A percentile compares a stretch with the other conserved stretches of the same genome.
phyloP scores from a whole-genome alignment of 2,329 filamentous ascomycete genomes.

The Fusarium anthophilum region DNA sequence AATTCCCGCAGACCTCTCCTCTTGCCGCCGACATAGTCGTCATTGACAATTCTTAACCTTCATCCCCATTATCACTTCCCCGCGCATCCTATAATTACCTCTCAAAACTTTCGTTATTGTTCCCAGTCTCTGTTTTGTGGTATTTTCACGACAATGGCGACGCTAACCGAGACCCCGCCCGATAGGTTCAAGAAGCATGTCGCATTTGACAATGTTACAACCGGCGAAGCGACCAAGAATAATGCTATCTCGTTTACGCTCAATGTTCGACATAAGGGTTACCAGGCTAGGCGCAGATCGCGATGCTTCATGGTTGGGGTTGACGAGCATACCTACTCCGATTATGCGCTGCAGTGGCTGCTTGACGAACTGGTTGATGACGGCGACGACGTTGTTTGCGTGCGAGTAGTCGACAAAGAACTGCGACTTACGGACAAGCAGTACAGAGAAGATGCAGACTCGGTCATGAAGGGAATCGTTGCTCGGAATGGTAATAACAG shows the following conservation, averaged over 20 bases:
- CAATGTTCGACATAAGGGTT: constrained; percentile 86
- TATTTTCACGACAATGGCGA: constrained; percentile 48
- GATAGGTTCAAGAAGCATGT: constrained; percentile 68
- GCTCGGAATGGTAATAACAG: constrained; percentile 81
- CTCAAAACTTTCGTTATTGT: constrained; percentile 1
- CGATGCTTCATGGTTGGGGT: constrained; percentile 91
- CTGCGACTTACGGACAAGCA: constrained; percentile 73
- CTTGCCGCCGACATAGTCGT: constrained; percentile 10
- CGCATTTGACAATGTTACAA: constrained; percentile 68
- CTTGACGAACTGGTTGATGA: constrained; percentile 93
- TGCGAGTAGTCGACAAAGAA: constrained; percentile 87
- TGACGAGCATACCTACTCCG: constrained; percentile 90
- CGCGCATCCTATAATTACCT: constrained; percentile 3
- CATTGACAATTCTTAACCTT: constrained; percentile 16
- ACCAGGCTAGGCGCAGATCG: constrained; percentile 80
- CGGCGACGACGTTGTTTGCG: constrained; percentile 91
- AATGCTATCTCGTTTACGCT: constrained; percentile 78
- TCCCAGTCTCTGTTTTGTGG: constrained; percentile 13
- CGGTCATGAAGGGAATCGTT: constrained; percentile 79
- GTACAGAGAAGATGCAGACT: constrained; percentile 80
- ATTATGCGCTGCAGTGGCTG: constrained; percentile 92
- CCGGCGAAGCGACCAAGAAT: constrained; percentile 66
- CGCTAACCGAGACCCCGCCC: constrained; percentile 54
- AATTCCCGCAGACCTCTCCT: constrained; percentile 41
- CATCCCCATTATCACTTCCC: neutral